These are phyloP conservation scores for Eucalyptus sp. DNA, from an alignment of 345 rosid species.

Conservation along the genomic window DNA sequence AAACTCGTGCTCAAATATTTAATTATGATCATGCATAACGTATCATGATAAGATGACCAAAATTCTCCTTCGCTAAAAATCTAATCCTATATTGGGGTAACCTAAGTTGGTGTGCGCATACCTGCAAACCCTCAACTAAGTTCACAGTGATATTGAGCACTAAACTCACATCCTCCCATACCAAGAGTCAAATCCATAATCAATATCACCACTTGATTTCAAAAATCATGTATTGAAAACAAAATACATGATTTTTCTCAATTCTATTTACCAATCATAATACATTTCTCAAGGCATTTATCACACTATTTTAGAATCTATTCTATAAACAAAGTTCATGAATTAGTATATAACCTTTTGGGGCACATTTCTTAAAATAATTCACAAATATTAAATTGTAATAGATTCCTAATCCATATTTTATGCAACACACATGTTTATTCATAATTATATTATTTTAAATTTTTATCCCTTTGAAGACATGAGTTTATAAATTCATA, in stretches of 20 bases:
- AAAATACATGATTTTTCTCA: no score
- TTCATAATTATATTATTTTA: no score
- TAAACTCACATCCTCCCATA: not conserved
- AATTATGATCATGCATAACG: not conserved
- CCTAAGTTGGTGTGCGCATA: not conserved
- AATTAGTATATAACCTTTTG: no score
- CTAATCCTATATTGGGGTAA: not conserved
- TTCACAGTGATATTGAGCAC: not conserved
- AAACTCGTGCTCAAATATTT: not conserved
- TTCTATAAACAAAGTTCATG: not conserved
- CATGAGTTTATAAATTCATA: not conserved
- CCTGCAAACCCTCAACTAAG: fast-evolving
- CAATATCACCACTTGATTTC: not conserved
- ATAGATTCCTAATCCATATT: no score
- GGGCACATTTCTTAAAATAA: no score
- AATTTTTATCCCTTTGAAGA: no score
- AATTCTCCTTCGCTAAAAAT: not conserved
- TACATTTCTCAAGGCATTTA: not conserved
- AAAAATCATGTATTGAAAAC: not conserved
- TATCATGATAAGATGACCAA: not conserved
- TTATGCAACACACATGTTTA: no score
- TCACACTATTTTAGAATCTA: not conserved
- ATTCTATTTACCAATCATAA: not conserved
- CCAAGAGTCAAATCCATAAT: fast-evolving
- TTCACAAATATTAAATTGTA: no score